Conservation (phyloP, 345 rosid species). For the Gossypium stocksii region DNA sequence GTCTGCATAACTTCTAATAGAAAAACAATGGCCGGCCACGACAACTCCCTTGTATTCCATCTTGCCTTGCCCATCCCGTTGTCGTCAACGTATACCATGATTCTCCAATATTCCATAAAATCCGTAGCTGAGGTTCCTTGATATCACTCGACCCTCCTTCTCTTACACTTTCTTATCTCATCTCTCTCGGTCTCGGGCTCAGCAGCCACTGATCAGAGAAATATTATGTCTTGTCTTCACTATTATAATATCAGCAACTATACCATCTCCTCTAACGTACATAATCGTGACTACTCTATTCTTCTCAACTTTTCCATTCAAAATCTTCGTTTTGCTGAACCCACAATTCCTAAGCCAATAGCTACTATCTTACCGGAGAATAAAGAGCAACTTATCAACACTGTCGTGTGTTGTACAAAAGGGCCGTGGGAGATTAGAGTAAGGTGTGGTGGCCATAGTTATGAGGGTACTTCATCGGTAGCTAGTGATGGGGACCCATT, state of each 20-base stretch:
- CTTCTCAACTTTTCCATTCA: constrained; percentile 44
- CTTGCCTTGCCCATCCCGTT: not conserved
- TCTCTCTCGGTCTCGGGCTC: not conserved
- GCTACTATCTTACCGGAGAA: constrained; percentile 38
- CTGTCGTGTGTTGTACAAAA: constrained; percentile 31
- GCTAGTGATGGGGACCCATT: constrained; percentile 34
- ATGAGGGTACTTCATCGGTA: constrained; percentile 50
- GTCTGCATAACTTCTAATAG: not conserved
- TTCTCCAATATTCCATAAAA: constrained; percentile 7
- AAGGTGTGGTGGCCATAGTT: constrained; percentile 57
- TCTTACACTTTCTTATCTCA: not conserved
- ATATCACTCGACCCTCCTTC: not conserved
- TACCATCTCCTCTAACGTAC: constrained; percentile 29
- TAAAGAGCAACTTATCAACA: constrained; percentile 25
- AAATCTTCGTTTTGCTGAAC: constrained; percentile 39
- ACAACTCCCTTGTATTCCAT: not conserved
- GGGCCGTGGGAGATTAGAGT: constrained; percentile 37
- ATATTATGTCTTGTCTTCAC: constrained; percentile 29
- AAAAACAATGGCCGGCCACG: constrained; percentile 11
- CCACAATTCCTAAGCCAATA: constrained; percentile 38
- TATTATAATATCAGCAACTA: constrained; percentile 36
- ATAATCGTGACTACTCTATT: constrained; percentile 25
- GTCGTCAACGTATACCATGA: constrained; percentile 8
- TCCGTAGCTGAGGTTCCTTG: not conserved
- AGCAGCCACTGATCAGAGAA: not conserved